Base-by-base conservation (phyloP, 805 yeast genomes). In the Nakazawaea anatomiae region DNA sequence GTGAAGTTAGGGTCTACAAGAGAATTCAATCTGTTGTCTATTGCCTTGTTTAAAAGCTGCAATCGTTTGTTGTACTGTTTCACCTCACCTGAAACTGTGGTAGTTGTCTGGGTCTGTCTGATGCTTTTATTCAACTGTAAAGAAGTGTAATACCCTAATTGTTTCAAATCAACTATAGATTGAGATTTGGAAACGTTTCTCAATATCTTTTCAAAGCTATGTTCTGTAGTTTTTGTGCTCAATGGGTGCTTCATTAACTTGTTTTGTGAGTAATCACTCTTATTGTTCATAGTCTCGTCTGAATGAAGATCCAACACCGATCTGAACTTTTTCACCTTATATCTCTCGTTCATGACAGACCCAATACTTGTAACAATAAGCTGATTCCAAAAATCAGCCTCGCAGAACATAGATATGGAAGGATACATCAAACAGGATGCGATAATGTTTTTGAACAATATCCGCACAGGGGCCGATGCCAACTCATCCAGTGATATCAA, bases 341-440 rank as follows among this genome's bases (percentile, higher is more conserved):
- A 77, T 50, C 90, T 71, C 59, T 89, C 95, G 55, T 82, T 82
- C 61, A 91, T 70, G 10, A 85, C 76, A 32, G 75, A 76, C 4
- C 89, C 83, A 1, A 87, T 77, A 1, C 76, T 63, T 47, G 77
- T 76, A 8, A 82, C 82, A 12, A 89, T 72, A 40, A 74, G 59
- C 50, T 80, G 77, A 62, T 91, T 91, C 79, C 85, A 86, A 53
- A 80, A 85, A 61, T 89, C 96, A 1, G 92, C 80, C 46, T 86
- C 91, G 0, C 84, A 67, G 1, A 85, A 57, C 67, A 85, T 76
- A 6, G 69, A 61, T 4, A 72, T 51, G 0, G 78, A 48, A 0
- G 89, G 87, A 27, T 64, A 61, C 9, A 89, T 54, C 0, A 89
- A 79, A 50, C 79, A 75, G 28, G 80, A 71, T 0, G 87, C 63